These are phyloP conservation scores for Candida yuanshanica DNA, from an alignment of 805 yeast species.

Conservation along the genomic window DNA sequence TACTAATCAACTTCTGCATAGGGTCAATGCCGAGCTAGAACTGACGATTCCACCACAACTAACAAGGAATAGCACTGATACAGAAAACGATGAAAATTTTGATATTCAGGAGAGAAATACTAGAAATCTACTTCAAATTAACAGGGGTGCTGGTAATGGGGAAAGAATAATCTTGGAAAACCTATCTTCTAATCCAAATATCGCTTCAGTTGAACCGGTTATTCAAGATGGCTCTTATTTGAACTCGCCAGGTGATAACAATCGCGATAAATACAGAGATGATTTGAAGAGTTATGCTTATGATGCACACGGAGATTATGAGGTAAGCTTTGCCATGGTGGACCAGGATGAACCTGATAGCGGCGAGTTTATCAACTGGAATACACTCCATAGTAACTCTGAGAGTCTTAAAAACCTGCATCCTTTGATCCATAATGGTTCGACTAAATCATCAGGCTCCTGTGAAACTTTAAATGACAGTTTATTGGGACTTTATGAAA, in stretches of 20 bases:
- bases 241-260: not conserved
- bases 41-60: conserved; percentile 8
- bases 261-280: not conserved
- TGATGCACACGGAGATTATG: not conserved
- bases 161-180: not conserved
- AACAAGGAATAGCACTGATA: conserved; percentile 8
- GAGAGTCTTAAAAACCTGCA: not conserved
- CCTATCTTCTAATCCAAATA: not conserved
- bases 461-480: not conserved
- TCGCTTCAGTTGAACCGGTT: not conserved
- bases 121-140: not conserved
- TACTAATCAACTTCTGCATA: not conserved
- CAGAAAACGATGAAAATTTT: conserved; percentile 14
- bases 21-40: not conserved
- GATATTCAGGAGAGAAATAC: not conserved
- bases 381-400: not conserved
- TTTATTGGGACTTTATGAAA: not conserved
- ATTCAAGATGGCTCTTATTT: not conserved
- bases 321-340: not conserved
- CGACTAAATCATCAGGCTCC: not conserved
- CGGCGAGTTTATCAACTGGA: conserved; percentile 6
- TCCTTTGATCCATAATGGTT: not conserved
- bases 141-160: not conserved
- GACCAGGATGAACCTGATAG: not conserved
- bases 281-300: not conserved